A percentile compares a stretch with the other conserved stretches of the same genome.
Evolutionary conservation across 805 yeast species (phyloP).

Genomic region (Helenozyma rhizophorensis): DNA sequence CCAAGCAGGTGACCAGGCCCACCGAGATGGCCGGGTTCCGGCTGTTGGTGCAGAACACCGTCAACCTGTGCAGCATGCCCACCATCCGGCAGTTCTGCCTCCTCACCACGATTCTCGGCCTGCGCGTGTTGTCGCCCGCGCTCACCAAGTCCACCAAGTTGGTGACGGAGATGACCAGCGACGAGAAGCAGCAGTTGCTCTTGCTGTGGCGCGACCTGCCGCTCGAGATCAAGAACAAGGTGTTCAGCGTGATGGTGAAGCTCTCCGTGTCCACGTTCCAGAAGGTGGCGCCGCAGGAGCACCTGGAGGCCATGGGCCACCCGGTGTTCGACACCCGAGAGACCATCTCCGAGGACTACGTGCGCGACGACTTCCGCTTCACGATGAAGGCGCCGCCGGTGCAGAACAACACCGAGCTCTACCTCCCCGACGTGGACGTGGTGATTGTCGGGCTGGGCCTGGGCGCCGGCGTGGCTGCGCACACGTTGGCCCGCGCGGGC

Average conservation of each 20-base stretch:
- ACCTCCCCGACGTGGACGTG: conserved; percentile 39
- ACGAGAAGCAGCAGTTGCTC: conserved; percentile 30
- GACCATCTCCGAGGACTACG: conserved; percentile 21
- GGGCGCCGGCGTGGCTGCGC: conserved; percentile 52
- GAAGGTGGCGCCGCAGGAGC: conserved; percentile 27
- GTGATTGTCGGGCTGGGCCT: conserved; percentile 50
- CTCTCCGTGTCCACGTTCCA: conserved; percentile 24
- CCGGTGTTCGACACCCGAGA: conserved; percentile 32
- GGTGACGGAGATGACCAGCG: conserved; percentile 31
- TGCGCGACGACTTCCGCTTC: conserved; percentile 24
- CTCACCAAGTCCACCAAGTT: conserved; percentile 32
- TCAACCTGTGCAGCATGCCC: conserved; percentile 14
- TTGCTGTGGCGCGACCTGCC: conserved; percentile 40
- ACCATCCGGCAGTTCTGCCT: conserved; percentile 21
- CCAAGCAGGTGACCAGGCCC: conserved; percentile 18
- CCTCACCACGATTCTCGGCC: conserved; percentile 23
- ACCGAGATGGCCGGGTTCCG: conserved; percentile 26
- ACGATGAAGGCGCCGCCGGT: conserved; percentile 28
- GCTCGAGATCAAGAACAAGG: conserved; percentile 27
- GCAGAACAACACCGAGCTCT: conserved; percentile 24
- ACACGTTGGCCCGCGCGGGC: conserved; percentile 41
- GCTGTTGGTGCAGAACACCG: conserved; percentile 10
- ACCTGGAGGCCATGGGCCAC: conserved; percentile 33
- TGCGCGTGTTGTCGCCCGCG: conserved; percentile 25
- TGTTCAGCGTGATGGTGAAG: conserved; percentile 27